Base-by-base conservation (phyloP, 1,284 basidiomycete species). In the Pterula multifida region DNA sequence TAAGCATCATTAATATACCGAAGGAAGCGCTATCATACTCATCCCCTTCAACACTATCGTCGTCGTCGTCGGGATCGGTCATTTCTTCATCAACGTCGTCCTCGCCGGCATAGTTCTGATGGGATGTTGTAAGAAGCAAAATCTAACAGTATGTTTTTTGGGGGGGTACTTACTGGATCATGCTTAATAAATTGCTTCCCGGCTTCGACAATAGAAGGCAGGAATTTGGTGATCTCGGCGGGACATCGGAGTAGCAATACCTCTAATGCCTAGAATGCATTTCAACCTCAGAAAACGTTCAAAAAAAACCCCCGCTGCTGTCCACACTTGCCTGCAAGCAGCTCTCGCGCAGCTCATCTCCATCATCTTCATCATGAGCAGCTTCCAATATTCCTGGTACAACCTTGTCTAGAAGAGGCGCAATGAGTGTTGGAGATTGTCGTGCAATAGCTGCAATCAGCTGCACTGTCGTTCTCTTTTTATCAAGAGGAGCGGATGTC, bases 161-260 rank as follows among this genome's bases (percentile, higher is more conserved):
- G 11, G 45, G 25, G 35, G 21, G 6, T 21, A 26, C 86, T 58
- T 61, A 92, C 89, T 1, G 96, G 95, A 62, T 99, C 95, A 63
- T 93, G 87, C 64, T 91, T 94, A 69, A 98, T 86, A 55, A 83
- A 84, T 55, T 82, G 76, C 28, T 76, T 76, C 1, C 84, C 88
- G 12, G 76, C 69, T 51, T 85, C 77, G 13, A 89, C 74, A 55
- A 93, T 83, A 4, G 74, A 64, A 35, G 68, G 67, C 39, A 97
- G 66, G 61, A 85, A 90, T 0, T 85, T 73, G 0, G 84, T 80
- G 21, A 89, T 77, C 59, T 95, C 92, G 1, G 76, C 69, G 0
- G 92, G 90, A 61, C 91, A 93, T 53, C 85, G 78, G 50, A 96
- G 66, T 0, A 95, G 73, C 3, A 96, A 66, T 0, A 82, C 78